Base-by-base conservation (phyloP, 441 rosid species). In the Adansonia madagascariensis region DNA sequence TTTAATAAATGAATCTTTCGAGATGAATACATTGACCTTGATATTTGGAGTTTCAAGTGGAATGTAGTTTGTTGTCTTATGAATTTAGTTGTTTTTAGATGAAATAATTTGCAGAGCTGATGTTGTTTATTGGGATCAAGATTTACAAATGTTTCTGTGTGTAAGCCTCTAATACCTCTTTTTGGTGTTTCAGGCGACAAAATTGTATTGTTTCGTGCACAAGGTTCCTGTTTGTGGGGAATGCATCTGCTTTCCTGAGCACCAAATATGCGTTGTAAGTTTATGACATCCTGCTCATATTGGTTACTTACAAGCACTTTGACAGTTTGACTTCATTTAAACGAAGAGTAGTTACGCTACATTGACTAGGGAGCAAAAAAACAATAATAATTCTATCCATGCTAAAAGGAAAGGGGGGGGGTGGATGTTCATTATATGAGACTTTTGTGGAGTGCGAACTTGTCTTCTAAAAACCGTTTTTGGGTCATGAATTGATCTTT, bases 181-280 rank as follows among this genome's bases (percentile, higher is more conserved):
- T 35, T 35, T 35, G 41, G 41, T 95, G 73, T 83, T 82, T 56
- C 91, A 94, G 99, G 98, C 99, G 78, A 94, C 99, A 8, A 97
- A 94, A 84, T 78, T 97, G 39, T 97, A 97, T 81, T 97, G 99
- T 84, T 97, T 93, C 68, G 99, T 97, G 81, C 98, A 97, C 89
- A 97, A 97, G 87, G 97, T 92, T 77, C 98, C 99, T 47, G 98
- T 97, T 77, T 97, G 99, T 50, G 98, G 99, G 44, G 99, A 97
- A 84, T 97, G 99, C 82, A 85, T 97, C 79, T 94, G 98, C 85
- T 94, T 90, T 82, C 89, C 93, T 1, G 99, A 97, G 92, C 99
- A 94, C 85, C 95, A 89, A 82, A 90, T 89, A 74, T 97, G 99
- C 14, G 98, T 94, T 85, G 99, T 97, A 88, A 82, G 82, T 82